Evolutionary conservation across 352 stramenopile genomes (phyloP), one percentile per base, ranked within the genome.

Genomic region (Phytophthora pistaciae): DNA sequence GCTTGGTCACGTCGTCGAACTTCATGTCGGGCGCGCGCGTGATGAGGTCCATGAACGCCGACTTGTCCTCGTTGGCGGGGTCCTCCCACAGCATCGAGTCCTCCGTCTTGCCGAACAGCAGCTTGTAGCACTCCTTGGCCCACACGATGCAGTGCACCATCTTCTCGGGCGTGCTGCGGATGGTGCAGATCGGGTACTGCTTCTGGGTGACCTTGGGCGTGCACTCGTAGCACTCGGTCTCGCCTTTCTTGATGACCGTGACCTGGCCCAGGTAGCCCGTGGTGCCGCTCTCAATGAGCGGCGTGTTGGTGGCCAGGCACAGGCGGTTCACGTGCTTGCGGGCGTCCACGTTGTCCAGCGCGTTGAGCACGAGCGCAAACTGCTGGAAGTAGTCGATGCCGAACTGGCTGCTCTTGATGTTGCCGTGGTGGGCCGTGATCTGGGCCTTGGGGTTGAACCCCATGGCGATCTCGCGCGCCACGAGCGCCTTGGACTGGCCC

Each of bases 141-240:
- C 98, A 99, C 29, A 99, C 98, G 70, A 99, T 99, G 79, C 97
- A 99, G 83, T 99, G 98, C 29, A 99, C 98, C 64, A 99, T 98
- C 85, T 99, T 99, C 77, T 98, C 96, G 0, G 98, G 98, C 16
- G 98, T 99, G 50, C 90, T 97, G 73, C 98, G 93, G 79, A 99
- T 99, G 46, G 98, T 99, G 80, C 98, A 99, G 75, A 99, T 99
- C 21, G 98, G 98, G 80, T 99, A 99, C 27, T 99, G 96, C 75
- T 99, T 99, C 65, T 98, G 63, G 66, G 98, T 86, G 77, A 93
- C 90, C 60, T 96, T 96, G 40, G 96, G 90, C 29, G 98, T 96
- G 85, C 98, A 99, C 83, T 99, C 98, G 77, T 99, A 99, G 87
- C 98, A 99, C 72, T 98, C 97, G 16, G 98, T 99, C 72, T 98